Base-by-base conservation (phyloP, 192 early-diverging fungal genomes). In the Geosiphon pyriformis region DNA sequence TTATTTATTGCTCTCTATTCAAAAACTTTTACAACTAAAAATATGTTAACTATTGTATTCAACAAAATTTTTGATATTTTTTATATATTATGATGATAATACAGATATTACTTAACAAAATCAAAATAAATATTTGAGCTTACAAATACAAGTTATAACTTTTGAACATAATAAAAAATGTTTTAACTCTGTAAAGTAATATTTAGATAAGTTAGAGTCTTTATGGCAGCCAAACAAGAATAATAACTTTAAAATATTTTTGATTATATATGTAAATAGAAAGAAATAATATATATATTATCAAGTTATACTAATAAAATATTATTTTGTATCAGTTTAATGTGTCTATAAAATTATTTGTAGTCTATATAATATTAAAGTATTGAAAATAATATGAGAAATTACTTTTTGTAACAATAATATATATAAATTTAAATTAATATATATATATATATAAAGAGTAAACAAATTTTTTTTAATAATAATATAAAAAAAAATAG, bases 321-420 rank as follows among this genome's bases (percentile, higher is more conserved):
- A n/a, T n/a, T n/a, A n/a, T n/a, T n/a, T n/a, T 61, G 59, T 42
- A 30, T 25, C 47, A 61, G 59, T 61, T 61, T 23, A 61, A 46
- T 33, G 47, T 61, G 59, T 42, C 37, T 61, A 61, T 61, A 42
- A 61, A 61, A 42, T 33, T 46, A 42, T 61, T 18, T 46, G 33
- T 26, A 61, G 59, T 61, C 59, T 61, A 46, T 15, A 12, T 12
- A 56, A 20, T 30, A 56, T 56, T 12, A 56, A 56, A 56, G 54
- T 26, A 56, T 56, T 12, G 29, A 56, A 56, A 56, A n/a, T 26
- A 6, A 27, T 26, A 56, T n/a, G 29, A 56, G 23, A n/a, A 23
- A n/a, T 56, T 27, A 56, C 54, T 30, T n/a, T n/a, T n/a, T n/a
- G n/a, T n/a, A n/a, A n/a, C n/a, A n/a, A n/a, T n/a, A n/a, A n/a